Conservation (phyloP, 2,329 filamentous ascomycete genomes). For the Colletotrichum spaethianum region DNA sequence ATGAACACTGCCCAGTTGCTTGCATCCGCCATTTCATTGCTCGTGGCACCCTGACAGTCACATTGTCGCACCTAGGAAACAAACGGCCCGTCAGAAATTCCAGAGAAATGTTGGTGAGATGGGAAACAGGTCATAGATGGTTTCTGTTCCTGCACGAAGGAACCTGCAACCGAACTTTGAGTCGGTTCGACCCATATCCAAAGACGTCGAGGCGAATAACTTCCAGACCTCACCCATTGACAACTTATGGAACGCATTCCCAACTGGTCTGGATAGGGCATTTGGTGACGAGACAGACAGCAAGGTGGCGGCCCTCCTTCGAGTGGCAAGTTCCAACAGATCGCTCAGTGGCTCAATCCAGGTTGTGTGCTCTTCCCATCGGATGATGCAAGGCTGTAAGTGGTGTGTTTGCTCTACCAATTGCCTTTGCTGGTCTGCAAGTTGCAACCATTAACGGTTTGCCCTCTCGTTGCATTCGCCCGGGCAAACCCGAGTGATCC, state of each 20-base stretch:
- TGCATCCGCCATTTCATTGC: slow-evolving; percentile 20
- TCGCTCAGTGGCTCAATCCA: not conserved
- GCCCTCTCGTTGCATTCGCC: not conserved
- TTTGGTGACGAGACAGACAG: not conserved
- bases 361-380: not conserved
- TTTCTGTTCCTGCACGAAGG: slow-evolving; percentile 20
- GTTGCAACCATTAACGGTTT: not conserved
- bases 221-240: no score
- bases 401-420: not conserved
- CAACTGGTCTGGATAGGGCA: not conserved
- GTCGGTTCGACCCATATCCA: not conserved
- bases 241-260: not conserved
- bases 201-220: not conserved
- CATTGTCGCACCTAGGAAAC: not conserved
- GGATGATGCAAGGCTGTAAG: not conserved
- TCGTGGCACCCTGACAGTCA: not conserved
- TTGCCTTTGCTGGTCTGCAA: not conserved
- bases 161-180: slow-evolving; percentile 21
- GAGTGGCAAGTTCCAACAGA: not conserved
- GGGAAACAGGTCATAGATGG: not conserved
- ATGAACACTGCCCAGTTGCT: not conserved
- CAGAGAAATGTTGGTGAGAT: no score
- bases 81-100: not conserved
- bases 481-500: not conserved
- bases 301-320: not conserved